These are phyloP conservation scores for Yarrowia keelungensis DNA, from an alignment of 805 yeast species.

Conservation along the genomic window DNA sequence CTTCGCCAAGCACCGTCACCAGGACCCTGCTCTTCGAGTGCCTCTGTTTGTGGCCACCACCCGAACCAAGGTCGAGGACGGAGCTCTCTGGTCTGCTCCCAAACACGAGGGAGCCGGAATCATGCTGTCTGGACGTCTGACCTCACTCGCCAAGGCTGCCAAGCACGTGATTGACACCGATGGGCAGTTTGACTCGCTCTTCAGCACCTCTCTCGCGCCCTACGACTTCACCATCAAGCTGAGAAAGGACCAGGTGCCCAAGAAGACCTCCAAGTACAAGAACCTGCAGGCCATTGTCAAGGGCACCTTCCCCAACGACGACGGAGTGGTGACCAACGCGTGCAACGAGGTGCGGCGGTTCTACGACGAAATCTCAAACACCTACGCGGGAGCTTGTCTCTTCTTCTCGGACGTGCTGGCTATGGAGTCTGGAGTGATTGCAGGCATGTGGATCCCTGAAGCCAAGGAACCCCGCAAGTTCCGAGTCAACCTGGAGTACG, in stretches of 20 bases:
- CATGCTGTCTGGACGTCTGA: slow-evolving; percentile 85
- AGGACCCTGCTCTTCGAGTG: slow-evolving; percentile 81
- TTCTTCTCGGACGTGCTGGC: slow-evolving; percentile 68
- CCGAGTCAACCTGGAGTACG: slow-evolving; percentile 78
- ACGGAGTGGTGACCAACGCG: slow-evolving; percentile 52
- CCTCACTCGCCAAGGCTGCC: slow-evolving; percentile 84
- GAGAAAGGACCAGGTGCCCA: slow-evolving; percentile 52
- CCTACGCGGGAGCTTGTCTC: slow-evolving; percentile 70
- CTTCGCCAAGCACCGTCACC: slow-evolving; percentile 70
- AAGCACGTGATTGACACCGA: slow-evolving; percentile 49
- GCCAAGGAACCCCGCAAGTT: slow-evolving; percentile 68
- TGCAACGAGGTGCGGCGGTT: slow-evolving; percentile 69
- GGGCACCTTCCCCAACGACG: slow-evolving; percentile 50
- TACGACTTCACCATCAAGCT: slow-evolving; percentile 80
- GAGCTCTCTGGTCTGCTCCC: slow-evolving; percentile 78
- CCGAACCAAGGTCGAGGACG: slow-evolving; percentile 60
- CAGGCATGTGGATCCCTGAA: slow-evolving; percentile 82
- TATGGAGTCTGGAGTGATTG: slow-evolving; percentile 57
- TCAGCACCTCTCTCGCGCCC: slow-evolving; percentile 83
- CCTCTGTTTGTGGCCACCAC: slow-evolving; percentile 81
- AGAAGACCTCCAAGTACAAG: slow-evolving; percentile 52
- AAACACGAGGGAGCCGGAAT: slow-evolving; percentile 57
- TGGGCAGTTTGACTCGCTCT: slow-evolving; percentile 52
- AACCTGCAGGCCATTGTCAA: slow-evolving; percentile 54
- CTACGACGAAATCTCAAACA: slow-evolving; percentile 64